These are phyloP conservation scores for Pythium dissotocum DNA, from an alignment of 352 stramenopile genomes.

Conservation along the genomic window DNA sequence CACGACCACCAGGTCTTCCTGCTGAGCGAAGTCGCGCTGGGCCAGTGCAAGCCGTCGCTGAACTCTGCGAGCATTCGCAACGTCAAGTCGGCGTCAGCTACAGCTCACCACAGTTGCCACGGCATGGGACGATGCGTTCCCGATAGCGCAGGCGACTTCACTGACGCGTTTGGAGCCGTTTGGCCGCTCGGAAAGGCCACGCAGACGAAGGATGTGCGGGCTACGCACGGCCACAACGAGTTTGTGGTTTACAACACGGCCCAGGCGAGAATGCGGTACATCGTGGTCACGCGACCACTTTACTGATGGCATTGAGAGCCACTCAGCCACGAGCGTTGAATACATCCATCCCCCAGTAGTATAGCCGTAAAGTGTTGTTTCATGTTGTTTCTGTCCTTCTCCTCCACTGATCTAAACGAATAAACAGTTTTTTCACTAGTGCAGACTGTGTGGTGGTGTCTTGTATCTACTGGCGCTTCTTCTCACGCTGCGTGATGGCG, in stretches of 20 bases:
- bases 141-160: conserved; percentile 50
- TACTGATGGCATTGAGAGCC: conserved; percentile 9
- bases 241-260: conserved; percentile 87
- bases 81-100: conserved; percentile 9
- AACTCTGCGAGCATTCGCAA: background rate
- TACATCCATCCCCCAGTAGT: background rate
- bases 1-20: conserved; percentile 56
- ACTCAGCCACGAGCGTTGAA: background rate
- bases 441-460: background rate
- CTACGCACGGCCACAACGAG: conserved; percentile 71
- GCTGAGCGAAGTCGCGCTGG: conserved; percentile 68
- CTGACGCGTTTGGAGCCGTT: conserved; percentile 53
- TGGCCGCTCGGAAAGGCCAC: conserved; percentile 69
- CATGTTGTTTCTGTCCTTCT: background rate
- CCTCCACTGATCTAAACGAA: background rate
- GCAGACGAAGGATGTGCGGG: conserved; percentile 46
- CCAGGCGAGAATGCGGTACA: conserved; percentile 81
- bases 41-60: conserved; percentile 51
- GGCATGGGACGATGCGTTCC: conserved; percentile 62
- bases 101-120: conserved; percentile 61
- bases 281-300: conserved; percentile 41
- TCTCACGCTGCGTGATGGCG: conserved; percentile 80
- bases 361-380: background rate
- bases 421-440: background rate
- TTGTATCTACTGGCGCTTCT: conserved; percentile 49